Evolutionary conservation across 176 grass and related monocot genomes (phyloP).

Genomic region (Pontederia paniculata): DNA sequence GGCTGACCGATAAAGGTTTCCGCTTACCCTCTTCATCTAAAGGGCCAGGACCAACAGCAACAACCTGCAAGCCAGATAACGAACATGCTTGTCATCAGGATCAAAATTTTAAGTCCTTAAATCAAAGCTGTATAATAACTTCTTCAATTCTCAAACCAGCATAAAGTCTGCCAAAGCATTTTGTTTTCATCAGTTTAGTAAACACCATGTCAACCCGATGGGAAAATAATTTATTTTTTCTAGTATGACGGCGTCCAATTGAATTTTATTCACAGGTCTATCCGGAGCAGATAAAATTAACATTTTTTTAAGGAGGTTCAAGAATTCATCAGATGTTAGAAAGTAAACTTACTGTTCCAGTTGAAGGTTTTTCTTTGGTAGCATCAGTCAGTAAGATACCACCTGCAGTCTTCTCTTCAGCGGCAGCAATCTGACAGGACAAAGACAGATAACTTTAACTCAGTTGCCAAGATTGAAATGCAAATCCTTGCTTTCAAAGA

Average conservation of each 20-base stretch:
- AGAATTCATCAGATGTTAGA: neutral
- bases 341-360: conserved; percentile 44
- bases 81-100: too few relatives aligned
- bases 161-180: too few relatives aligned
- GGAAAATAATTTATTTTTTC: too few relatives aligned
- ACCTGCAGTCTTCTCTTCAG: conserved; percentile 50
- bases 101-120: conserved; percentile 8
- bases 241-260: too few relatives aligned
- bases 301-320: too few relatives aligned
- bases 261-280: neutral
- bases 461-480: too few relatives aligned
- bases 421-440: conserved; percentile 37
- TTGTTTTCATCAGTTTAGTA: too few relatives aligned
- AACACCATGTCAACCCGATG: too few relatives aligned
- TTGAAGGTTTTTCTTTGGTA: conserved; percentile 46
- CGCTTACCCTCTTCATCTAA: conserved; percentile 44
- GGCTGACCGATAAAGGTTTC: conserved; percentile 29
- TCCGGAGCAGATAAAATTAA: too few relatives aligned
- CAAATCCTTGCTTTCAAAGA: too few relatives aligned
- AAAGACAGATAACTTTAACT: neutral
- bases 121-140: too few relatives aligned
- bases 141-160: too few relatives aligned
- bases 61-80: conserved; percentile 15
- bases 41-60: conserved; percentile 36
- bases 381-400: conserved; percentile 47